These are phyloP conservation scores for Monotropa hypopitys DNA, from an alignment of 179 eudicot genomes.

Conservation along the genomic window DNA sequence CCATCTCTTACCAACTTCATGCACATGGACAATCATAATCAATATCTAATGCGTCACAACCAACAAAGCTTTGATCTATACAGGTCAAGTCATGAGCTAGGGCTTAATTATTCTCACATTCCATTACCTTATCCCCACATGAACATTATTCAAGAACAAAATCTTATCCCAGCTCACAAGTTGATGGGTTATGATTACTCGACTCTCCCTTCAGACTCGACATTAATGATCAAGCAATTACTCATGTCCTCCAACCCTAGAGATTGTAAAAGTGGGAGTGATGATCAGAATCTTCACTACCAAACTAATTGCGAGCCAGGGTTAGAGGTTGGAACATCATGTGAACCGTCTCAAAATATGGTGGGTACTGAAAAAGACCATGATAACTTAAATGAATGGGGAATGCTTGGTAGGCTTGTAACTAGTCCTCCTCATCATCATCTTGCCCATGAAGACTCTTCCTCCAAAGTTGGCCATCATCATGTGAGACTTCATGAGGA, in stretches of 20 bases:
- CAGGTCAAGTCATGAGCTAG: constrained; percentile 28
- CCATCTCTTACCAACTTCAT: constrained; percentile 23
- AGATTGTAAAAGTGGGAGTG: constrained; percentile 25
- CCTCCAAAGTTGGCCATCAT: constrained; percentile 7
- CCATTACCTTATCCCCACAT: constrained; percentile 13
- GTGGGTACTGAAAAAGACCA: constrained; percentile 12
- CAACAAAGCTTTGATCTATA: constrained; percentile 31
- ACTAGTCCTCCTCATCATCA: constrained; percentile 6
- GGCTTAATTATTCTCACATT: constrained; percentile 37
- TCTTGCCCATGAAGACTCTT: constrained; percentile 10
- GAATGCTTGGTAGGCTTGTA: constrained; percentile 37
- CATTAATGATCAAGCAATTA: constrained; percentile 26
- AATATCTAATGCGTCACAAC: constrained; percentile 29
- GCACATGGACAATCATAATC: constrained; percentile 22
- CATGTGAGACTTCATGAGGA: constrained; percentile 17
- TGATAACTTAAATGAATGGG: constrained; percentile 43
- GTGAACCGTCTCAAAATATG: constrained; percentile 14
- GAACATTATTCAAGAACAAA: constrained; percentile 29
- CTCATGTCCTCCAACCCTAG: constrained; percentile 25
- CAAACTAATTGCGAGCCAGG: constrained; percentile 18
- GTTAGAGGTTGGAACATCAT: constrained; percentile 21
- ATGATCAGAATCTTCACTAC: constrained; percentile 13
- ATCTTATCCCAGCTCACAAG: constrained; percentile 23
- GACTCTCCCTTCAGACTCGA: constrained; percentile 17
- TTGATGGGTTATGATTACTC: constrained; percentile 25